Conservation (phyloP, 2,329 filamentous ascomycete genomes). For the Furcasterigmium furcatum region DNA sequence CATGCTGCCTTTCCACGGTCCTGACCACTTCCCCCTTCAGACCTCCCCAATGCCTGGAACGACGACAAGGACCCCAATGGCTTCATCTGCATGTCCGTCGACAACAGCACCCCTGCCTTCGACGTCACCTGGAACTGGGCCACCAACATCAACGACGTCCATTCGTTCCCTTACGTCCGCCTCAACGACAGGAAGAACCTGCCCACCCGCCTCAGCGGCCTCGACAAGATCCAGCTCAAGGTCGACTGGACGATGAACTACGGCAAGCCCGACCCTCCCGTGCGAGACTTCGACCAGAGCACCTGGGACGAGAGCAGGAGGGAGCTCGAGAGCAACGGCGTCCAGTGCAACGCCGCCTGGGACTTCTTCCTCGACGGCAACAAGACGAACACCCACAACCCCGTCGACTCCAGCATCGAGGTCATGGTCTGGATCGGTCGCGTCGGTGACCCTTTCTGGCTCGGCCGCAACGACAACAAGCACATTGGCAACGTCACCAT, state of each 20-base stretch:
- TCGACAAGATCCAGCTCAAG: slow-evolving; percentile 20
- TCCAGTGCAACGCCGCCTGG: slow-evolving; percentile 25
- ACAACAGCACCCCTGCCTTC: slow-evolving; percentile 21
- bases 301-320: slow-evolving; percentile 15
- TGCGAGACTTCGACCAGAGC: slow-evolving; percentile 11
- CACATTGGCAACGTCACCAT: slow-evolving; percentile 17
- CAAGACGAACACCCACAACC: slow-evolving; percentile 15
- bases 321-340: slow-evolving; percentile 15
- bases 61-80: slow-evolving; percentile 24
- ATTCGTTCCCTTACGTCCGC: slow-evolving; percentile 29
- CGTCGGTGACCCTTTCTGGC: slow-evolving; percentile 13
- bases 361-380: slow-evolving; percentile 26
- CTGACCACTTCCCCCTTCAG: neutral
- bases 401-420: slow-evolving; percentile 22
- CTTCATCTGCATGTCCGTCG: slow-evolving; percentile 24
- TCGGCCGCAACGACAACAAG: neutral
- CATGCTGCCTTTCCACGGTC: neutral
- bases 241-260: slow-evolving; percentile 24
- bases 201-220: slow-evolving; percentile 21
- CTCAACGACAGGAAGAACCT: slow-evolving; percentile 19
- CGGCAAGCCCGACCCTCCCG: slow-evolving; percentile 15
- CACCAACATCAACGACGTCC: slow-evolving; percentile 18
- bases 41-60: slow-evolving; percentile 25
- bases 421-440: slow-evolving; percentile 29
- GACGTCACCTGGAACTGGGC: slow-evolving; percentile 28